Percentiles rank a stretch among this genome's conserved stretches.
These are phyloP conservation scores for Pyricularia sp. DNA, from an alignment of 2,329 filamentous ascomycete genomes.

Conservation along the genomic window DNA sequence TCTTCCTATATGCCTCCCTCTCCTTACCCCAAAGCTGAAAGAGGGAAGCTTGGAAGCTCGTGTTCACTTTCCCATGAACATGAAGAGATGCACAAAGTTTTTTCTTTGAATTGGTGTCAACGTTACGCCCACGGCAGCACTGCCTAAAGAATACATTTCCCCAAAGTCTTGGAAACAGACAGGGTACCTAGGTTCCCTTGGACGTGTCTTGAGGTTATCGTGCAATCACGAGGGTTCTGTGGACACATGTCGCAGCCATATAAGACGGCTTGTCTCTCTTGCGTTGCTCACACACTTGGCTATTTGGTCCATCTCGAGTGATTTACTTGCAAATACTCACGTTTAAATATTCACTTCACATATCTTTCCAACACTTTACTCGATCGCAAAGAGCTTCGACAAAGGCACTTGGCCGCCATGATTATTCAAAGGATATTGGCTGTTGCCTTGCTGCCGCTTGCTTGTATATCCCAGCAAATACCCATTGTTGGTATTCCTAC, in stretches of 20 bases:
- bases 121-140: background rate
- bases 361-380: background rate
- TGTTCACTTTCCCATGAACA: background rate
- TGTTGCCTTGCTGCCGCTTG: background rate
- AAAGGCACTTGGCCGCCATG: background rate
- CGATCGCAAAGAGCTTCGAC: background rate
- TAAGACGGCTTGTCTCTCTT: background rate
- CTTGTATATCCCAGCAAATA: constrained; percentile 1
- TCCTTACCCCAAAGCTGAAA: background rate
- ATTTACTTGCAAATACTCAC: background rate
- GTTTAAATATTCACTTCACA: background rate
- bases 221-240: background rate
- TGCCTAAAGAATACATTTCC: background rate
- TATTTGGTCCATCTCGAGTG: background rate
- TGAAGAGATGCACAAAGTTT: background rate
- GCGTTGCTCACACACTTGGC: background rate
- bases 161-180: background rate
- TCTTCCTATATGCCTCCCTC: background rate
- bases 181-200: background rate
- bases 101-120: background rate
- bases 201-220: background rate
- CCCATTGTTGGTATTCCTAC: constrained; percentile 27
- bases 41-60: background rate
- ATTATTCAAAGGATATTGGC: background rate
- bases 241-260: background rate